These are phyloP conservation scores for Talaromyces nanjingensis DNA, from an alignment of 495 filamentous ascomycete species.

Conservation along the genomic window DNA sequence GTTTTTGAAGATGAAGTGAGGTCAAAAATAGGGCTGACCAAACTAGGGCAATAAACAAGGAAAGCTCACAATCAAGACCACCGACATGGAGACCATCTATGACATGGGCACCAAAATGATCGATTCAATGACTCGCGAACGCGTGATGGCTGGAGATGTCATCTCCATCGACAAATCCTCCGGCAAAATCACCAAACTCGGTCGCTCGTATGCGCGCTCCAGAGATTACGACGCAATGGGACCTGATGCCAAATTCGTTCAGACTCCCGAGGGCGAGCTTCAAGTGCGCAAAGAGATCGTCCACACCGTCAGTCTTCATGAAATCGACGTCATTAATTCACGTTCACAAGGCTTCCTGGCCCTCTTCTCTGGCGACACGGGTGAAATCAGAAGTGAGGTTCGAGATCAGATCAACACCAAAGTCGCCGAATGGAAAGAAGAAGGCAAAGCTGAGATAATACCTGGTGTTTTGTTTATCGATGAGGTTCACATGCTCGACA, in stretches of 20 bases:
- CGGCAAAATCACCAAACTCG: constrained; percentile 94
- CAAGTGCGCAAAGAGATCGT: constrained; percentile 96
- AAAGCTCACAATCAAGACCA: constrained; percentile 98
- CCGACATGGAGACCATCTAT: constrained; percentile 99
- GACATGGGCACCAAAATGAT: constrained; percentile 99
- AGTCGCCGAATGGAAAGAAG: constrained; percentile 97
- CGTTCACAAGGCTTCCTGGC: constrained; percentile 94
- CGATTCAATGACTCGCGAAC: constrained; percentile 97
- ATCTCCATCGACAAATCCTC: constrained; percentile 97
- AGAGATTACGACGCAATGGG: constrained; percentile 99
- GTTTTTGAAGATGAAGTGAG: neutral
- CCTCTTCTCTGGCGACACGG: constrained; percentile 95
- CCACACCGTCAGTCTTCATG: constrained; percentile 93
- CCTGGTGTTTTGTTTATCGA: constrained; percentile 98
- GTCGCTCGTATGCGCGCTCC: constrained; percentile 84
- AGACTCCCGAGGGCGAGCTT: constrained; percentile 96
- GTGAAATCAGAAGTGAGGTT: constrained; percentile 95
- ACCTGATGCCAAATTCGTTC: constrained; percentile 93
- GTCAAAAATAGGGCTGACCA: neutral
- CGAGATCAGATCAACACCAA: constrained; percentile 98
- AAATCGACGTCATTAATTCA: constrained; percentile 99
- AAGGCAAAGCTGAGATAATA: constrained; percentile 96
- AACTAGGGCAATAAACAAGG: constrained; percentile 81
- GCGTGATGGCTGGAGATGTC: constrained; percentile 95
- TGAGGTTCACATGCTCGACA: constrained; percentile 99